Base-by-base conservation (phyloP, 345 rosid genomes). In the Moricandia arvensis region DNA sequence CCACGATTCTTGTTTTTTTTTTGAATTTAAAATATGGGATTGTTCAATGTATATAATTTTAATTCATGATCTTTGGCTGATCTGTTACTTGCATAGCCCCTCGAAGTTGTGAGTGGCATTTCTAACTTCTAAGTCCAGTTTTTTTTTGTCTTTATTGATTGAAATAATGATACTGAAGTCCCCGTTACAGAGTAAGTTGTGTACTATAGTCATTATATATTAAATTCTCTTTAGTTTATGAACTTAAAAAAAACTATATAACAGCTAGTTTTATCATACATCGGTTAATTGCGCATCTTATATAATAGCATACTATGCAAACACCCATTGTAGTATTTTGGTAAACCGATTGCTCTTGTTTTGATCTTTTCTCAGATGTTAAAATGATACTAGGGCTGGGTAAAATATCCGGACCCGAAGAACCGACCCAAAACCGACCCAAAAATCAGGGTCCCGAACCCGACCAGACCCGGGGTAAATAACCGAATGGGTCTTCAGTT, bases 1-100 rank as follows among this genome's bases (percentile, higher is more conserved):
- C 68, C 55, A 53, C 9, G 79, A 75, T 75, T 75, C 74, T 17
- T 12, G 0, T 59, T 35, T 27, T 43, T 29, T n/a, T n/a, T n/a
- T n/a, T n/a, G 18, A 73, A 55, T 27, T n/a, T 73, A 8, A 73
- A 54, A 53, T 27, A 53, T 53, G 26, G 6, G 58, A 53, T 53
- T 53, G 58, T 53, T 53, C 26, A 27, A 53, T 53, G 27, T 53
- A 53, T 7, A 15, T n/a, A n/a, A 51, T 17, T 51, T 45, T 17
- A 73, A 64, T 54, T 24, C 30, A 38, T 6, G 30, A 72, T 47
- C 49, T 33, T 33, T 33, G 49, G 10, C 51, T 2, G 11, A 72
- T 60, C n/a, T n/a, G n/a, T 13, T 35, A 69, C 41, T 34, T 7
- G 13, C 72, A 34, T 53, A n/a, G 6, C 51, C 51, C 51, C 10